These are phyloP conservation scores for Viola odorata DNA, from an alignment of 345 rosid species.

Conservation along the genomic window DNA sequence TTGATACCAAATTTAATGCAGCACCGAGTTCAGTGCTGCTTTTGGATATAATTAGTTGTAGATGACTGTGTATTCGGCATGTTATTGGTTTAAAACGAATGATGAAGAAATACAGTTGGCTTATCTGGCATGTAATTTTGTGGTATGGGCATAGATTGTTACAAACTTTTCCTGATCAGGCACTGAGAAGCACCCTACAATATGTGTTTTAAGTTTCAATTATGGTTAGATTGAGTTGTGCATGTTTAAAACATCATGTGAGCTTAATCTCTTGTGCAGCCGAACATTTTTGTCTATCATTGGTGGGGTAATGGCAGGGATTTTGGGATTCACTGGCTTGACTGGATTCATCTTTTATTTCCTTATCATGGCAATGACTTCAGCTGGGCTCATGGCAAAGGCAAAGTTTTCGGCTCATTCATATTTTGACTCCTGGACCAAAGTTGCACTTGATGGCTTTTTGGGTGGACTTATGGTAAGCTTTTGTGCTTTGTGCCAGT, in stretches of 20 bases:
- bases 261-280: constrained; percentile 40
- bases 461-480: constrained; percentile 89
- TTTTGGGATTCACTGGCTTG: constrained; percentile 78
- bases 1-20: no score
- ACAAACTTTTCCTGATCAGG: no score
- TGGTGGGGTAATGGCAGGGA: constrained; percentile 89
- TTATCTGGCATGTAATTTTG: no score
- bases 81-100: no score
- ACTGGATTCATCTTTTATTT: constrained; percentile 77
- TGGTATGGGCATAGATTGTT: no score
- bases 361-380: constrained; percentile 74
- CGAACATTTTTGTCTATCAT: constrained; percentile 90
- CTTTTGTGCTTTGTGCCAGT: not conserved
- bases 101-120: no score
- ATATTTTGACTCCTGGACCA: constrained; percentile 80
- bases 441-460: constrained; percentile 69
- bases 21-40: no score
- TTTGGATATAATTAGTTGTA: no score
- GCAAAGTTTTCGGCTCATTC: constrained; percentile 66
- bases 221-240: not conserved
- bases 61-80: no score
- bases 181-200: not conserved
- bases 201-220: not conserved
- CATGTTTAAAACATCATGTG: not conserved
- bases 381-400: constrained; percentile 78